Base-by-base conservation (phyloP, 176 grass and related monocot species). In the Phragmites australis region DNA sequence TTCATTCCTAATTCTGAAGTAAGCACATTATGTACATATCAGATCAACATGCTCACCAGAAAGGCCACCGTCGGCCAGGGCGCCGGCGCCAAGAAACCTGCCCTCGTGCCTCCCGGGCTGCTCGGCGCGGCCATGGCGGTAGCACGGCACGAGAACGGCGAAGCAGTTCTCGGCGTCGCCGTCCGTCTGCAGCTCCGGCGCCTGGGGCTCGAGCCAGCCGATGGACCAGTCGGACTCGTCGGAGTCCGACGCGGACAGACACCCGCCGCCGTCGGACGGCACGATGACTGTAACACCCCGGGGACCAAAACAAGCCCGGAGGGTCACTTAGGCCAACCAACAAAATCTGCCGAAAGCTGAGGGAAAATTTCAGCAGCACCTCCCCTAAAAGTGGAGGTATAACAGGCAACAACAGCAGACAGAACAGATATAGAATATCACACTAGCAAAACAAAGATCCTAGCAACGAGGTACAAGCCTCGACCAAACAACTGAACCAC, bases 191-290 rank as follows among this genome's bases (percentile, higher is more conserved):
- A 93, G 86, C 68, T 85, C 93, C 45, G 90, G 75, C 40, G 60
- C 85, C 30, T 90, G 88, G 9, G 88, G 91, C 65, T 96, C 93
- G 18, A 88, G 74, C 93, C 93, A 96, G 41, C 93, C 93, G 47
- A 96, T 92, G 26, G 90, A 90, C 90, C 88, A 96, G 75, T 96
- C 93, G 6, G 93, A 96, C 57, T 89, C 93, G 21, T 90, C 87
- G 8, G 90, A 92, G 3, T 96, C 93, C 2, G 93, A 90, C 5
- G 83, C 93, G 19, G 93, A 92, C 19, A 92, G 60, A 78, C 90
- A 95, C 12, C 64, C 82, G 57, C 90, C 90, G 29, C 93, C 90
- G 70, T 93, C 90, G 31, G 93, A 92, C 3, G 90, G 87, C 40
- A 96, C 93, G 70, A 96, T 83, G n/a, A 37, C 34, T 37, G 5